Conservation (phyloP, 495 filamentous ascomycete genomes). For the Penicillium roqueforti region DNA sequence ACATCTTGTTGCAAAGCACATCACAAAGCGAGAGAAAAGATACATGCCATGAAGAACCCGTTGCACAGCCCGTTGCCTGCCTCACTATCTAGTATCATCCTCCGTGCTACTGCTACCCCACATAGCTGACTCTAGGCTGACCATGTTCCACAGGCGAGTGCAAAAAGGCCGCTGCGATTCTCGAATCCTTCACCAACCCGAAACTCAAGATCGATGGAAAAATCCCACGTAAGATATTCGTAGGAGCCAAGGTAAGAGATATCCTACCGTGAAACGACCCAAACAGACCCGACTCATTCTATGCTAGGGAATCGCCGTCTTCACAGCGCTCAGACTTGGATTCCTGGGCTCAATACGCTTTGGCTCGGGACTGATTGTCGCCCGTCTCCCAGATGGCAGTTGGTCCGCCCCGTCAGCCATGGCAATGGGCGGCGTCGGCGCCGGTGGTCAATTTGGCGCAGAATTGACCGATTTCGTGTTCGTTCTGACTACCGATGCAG, state of each 20-base stretch:
- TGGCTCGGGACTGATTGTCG: conserved; percentile 87
- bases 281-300: background rate
- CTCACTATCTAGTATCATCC: conserved; percentile 48
- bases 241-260: conserved; percentile 68
- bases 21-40: background rate
- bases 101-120: conserved; percentile 6
- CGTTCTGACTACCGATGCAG: conserved; percentile 81
- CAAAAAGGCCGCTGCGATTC: conserved; percentile 78
- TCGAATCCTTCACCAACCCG: conserved; percentile 86
- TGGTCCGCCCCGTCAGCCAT: conserved; percentile 95
- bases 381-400: conserved; percentile 76
- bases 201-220: conserved; percentile 74
- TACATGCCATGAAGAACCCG: conserved; percentile 4
- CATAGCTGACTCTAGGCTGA: background rate
- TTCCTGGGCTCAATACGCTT: conserved; percentile 85
- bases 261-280: background rate
- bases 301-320: conserved; percentile 80
- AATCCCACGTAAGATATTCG: conserved; percentile 81
- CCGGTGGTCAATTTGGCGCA: conserved; percentile 89
- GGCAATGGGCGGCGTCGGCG: conserved; percentile 74
- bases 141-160: conserved; percentile 57
- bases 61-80: conserved; percentile 56
- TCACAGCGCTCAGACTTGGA: conserved; percentile 86
- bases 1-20: background rate
- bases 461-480: conserved; percentile 97